Conservation (phyloP, 1,139 yeast species). For the Magnusiomyces paraingens region DNA sequence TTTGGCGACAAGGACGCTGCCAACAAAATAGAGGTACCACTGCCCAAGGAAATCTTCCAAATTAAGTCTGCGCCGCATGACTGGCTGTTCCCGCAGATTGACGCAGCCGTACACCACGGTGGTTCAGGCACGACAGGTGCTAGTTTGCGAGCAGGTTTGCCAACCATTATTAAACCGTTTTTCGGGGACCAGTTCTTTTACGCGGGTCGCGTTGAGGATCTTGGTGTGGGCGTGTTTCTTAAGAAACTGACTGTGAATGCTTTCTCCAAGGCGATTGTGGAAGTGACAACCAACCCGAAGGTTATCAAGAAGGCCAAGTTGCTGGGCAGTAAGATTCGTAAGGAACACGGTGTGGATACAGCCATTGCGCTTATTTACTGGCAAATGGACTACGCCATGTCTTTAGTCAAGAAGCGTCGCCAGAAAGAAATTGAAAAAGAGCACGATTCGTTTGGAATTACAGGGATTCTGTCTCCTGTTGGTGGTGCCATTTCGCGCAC, state of each 20-base stretch:
- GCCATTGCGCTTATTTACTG: slow-evolving; percentile 75
- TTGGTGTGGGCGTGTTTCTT: slow-evolving; percentile 78
- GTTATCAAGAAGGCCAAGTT: slow-evolving; percentile 59
- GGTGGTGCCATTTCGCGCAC: background rate
- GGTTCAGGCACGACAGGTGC: slow-evolving; percentile 98
- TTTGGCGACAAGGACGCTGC: slow-evolving; percentile 35
- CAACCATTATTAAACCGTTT: slow-evolving; percentile 87
- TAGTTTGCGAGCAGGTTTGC: slow-evolving; percentile 73
- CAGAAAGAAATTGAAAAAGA: background rate
- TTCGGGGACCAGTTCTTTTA: slow-evolving; percentile 95
- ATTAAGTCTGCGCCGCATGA: slow-evolving; percentile 82
- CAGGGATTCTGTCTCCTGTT: background rate
- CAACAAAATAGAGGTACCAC: slow-evolving; percentile 42
- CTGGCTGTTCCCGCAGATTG: slow-evolving; percentile 84
- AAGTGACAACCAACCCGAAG: slow-evolving; percentile 59
- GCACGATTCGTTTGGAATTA: background rate
- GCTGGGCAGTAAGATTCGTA: slow-evolving; percentile 54
- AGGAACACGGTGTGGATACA: slow-evolving; percentile 69
- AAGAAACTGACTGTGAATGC: slow-evolving; percentile 59
- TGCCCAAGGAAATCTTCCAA: slow-evolving; percentile 66
- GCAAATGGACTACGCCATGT: slow-evolving; percentile 66
- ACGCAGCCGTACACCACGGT: slow-evolving; percentile 96
- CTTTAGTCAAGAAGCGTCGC: slow-evolving; percentile 18
- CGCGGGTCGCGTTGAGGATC: slow-evolving; percentile 77
- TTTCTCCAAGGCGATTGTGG: slow-evolving; percentile 59